Evolutionary conservation across 805 yeast genomes (phyloP).

Genomic region (Hanseniaspora mollemarum): DNA sequence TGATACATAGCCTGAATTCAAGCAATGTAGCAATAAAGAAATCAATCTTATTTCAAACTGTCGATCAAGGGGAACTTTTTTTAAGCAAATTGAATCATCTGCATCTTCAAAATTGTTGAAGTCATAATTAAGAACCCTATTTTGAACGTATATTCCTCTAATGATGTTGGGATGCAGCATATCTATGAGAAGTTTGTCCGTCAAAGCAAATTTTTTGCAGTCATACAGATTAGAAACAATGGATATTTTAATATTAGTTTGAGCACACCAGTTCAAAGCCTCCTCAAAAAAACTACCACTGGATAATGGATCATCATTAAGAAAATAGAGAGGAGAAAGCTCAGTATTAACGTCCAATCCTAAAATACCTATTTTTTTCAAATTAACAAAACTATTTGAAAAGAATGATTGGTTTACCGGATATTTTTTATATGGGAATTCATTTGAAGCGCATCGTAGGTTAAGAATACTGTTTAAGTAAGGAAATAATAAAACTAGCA

Average conservation of each 20-base stretch:
- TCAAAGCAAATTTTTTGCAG: slow-evolving; percentile 40
- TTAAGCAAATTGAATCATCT: slow-evolving; percentile 17
- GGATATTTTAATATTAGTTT: slow-evolving; percentile 37
- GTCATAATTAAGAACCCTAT: slow-evolving; percentile 26
- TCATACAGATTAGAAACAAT: slow-evolving; percentile 41
- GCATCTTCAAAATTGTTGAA: slow-evolving; percentile 19
- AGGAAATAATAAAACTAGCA: not conserved
- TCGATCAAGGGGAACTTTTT: slow-evolving; percentile 31
- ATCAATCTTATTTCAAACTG: slow-evolving; percentile 36
- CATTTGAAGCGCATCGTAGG: not conserved
- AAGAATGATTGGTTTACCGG: not conserved
- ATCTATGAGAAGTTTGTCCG: slow-evolving; percentile 44
- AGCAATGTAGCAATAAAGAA: slow-evolving; percentile 37
- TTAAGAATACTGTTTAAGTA: slow-evolving; percentile 1
- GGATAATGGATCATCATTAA: slow-evolving; percentile 34
- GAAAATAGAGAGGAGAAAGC: slow-evolving; percentile 32
- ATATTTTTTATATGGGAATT: slow-evolving; percentile 1
- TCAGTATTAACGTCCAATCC: slow-evolving; percentile 1
- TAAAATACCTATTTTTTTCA: slow-evolving; percentile 7
- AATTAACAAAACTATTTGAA: not conserved
- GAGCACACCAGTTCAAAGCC: slow-evolving; percentile 34
- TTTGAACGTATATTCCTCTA: slow-evolving; percentile 43
- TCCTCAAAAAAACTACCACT: slow-evolving; percentile 29
- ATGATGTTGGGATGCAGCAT: slow-evolving; percentile 47
- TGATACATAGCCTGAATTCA: slow-evolving; percentile 40